A percentile compares a stretch with the other conserved stretches of the same genome.
These are phyloP conservation scores for Dryadomyces quercivorus DNA, from an alignment of 2,329 filamentous ascomycete species.

Conservation along the genomic window DNA sequence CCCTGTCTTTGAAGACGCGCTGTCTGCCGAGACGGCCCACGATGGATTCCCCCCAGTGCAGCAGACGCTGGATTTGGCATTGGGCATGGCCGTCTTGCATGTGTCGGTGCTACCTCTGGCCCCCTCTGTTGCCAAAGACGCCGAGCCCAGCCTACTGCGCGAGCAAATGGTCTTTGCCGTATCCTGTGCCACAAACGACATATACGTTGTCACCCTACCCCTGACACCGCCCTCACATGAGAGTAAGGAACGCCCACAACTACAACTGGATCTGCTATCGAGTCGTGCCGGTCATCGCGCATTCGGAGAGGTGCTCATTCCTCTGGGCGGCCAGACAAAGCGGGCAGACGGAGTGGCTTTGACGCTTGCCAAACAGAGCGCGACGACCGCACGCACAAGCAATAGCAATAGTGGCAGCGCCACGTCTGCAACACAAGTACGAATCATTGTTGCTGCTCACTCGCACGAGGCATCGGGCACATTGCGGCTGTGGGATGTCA, in stretches of 20 bases:
- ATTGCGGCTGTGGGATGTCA: constrained; percentile 45
- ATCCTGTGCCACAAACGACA: constrained; percentile 43
- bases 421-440: constrained; percentile 17
- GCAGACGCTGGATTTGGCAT: constrained; percentile 48
- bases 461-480: constrained; percentile 46
- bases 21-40: constrained; percentile 20
- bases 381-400: constrained; percentile 18
- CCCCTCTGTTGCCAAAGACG: constrained; percentile 35
- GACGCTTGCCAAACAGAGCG: constrained; percentile 18
- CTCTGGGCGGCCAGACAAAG: constrained; percentile 40
- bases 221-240: constrained; percentile 48
- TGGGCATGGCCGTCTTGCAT: constrained; percentile 43
- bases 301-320: constrained; percentile 49
- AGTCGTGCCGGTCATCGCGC: constrained; percentile 45
- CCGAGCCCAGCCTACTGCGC: constrained; percentile 35
- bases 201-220: constrained; percentile 46
- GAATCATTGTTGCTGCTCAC: constrained; percentile 47
- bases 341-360: constrained; percentile 44
- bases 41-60: constrained; percentile 41
- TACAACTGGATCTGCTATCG: constrained; percentile 36
- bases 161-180: constrained; percentile 50
- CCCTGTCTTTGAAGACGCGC: constrained; percentile 43
- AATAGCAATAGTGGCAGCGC: constrained; percentile 15
- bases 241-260: constrained; percentile 43
- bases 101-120: constrained; percentile 43